These are phyloP conservation scores for Colletotrichum chlorophyti DNA, from an alignment of 2,329 filamentous ascomycete species.

Conservation along the genomic window DNA sequence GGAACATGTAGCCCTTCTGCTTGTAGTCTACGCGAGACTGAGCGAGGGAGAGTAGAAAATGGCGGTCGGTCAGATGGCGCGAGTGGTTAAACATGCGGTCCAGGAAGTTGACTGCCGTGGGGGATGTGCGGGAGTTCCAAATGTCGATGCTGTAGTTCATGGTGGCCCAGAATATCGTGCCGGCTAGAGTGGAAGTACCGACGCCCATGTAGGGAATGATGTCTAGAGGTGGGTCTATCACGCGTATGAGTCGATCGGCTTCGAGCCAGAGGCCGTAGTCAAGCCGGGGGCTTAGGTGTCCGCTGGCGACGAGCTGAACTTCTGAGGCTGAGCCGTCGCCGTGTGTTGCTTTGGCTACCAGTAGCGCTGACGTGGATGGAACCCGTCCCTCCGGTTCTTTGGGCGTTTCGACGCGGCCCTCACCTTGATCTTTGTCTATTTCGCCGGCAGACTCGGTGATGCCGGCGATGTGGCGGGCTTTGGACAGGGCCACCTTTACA, in stretches of 20 bases:
- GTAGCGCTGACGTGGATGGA: not conserved
- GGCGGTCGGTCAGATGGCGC: not conserved
- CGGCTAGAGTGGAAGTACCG: slow-evolving; percentile 15
- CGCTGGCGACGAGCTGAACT: not conserved
- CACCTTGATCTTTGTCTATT: not conserved
- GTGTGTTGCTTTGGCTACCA: not conserved
- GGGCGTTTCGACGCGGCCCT: no score
- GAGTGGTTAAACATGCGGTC: slow-evolving; percentile 15
- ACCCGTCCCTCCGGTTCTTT: no score
- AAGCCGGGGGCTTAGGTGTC: slow-evolving; percentile 14
- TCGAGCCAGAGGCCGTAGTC: slow-evolving; percentile 29
- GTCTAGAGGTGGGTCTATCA: slow-evolving; percentile 18
- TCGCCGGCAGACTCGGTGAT: not conserved
- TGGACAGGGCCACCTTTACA: not conserved
- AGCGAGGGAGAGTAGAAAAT: slow-evolving; percentile 7
- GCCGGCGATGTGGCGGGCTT: slow-evolving; percentile 5
- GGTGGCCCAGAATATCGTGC: slow-evolving; percentile 28
- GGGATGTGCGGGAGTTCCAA: slow-evolving; percentile 13
- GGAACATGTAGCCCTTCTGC: slow-evolving; percentile 24
- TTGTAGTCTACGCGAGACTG: slow-evolving; percentile 21
- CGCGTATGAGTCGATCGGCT: slow-evolving; percentile 7
- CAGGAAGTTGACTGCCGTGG: not conserved
- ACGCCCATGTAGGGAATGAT: slow-evolving; percentile 16
- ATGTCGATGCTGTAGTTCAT: slow-evolving; percentile 24
- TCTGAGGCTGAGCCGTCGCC: not conserved